phyloP scores from a whole-genome alignment of 2,329 filamentous ascomycete species.

The Exophiala dermatitidis region DNA sequence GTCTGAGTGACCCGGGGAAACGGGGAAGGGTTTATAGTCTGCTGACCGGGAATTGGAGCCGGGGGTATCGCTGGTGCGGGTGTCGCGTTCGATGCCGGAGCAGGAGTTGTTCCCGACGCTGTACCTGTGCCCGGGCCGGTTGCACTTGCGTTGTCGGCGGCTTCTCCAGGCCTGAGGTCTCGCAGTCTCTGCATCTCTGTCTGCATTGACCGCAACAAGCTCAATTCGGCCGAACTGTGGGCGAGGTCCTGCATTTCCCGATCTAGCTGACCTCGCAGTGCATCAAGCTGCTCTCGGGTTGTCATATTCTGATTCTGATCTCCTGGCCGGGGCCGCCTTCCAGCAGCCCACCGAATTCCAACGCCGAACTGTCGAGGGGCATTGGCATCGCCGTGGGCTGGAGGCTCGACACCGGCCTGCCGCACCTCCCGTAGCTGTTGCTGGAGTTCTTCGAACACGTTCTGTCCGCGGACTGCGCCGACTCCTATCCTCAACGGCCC shows the following conservation, averaged over 20 bases:
- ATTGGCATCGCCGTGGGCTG: conserved; percentile 29
- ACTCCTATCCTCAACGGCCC: conserved; percentile 70
- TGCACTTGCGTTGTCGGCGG: neutral
- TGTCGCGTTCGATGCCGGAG: conserved; percentile 1
- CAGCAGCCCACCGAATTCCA: conserved; percentile 34
- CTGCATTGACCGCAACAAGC: conserved; percentile 60
- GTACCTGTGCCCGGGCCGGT: neutral
- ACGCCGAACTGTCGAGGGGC: conserved; percentile 37
- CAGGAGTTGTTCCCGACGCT: conserved; percentile 10
- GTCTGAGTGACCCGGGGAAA: neutral
- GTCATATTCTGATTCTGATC: conserved; percentile 26
- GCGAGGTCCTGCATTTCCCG: conserved; percentile 59
- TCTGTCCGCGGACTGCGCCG: conserved; percentile 52
- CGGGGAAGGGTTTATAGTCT: conserved; percentile 11
- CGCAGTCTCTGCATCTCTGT: conserved; percentile 61
- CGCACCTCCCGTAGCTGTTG: conserved; percentile 53
- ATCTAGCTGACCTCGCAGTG: conserved; percentile 62
- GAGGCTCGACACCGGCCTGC: conserved; percentile 27
- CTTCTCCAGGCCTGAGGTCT: conserved; percentile 35
- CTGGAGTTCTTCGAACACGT: conserved; percentile 56
- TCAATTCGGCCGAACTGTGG: conserved; percentile 59
- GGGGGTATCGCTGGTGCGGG: conserved; percentile 1
- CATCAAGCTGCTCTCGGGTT: conserved; percentile 48
- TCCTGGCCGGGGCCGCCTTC: conserved; percentile 20
- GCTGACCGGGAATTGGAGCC: conserved; percentile 7